phyloP scores from a whole-genome alignment of 345 rosid genomes.

The Arabis alpina region DNA sequence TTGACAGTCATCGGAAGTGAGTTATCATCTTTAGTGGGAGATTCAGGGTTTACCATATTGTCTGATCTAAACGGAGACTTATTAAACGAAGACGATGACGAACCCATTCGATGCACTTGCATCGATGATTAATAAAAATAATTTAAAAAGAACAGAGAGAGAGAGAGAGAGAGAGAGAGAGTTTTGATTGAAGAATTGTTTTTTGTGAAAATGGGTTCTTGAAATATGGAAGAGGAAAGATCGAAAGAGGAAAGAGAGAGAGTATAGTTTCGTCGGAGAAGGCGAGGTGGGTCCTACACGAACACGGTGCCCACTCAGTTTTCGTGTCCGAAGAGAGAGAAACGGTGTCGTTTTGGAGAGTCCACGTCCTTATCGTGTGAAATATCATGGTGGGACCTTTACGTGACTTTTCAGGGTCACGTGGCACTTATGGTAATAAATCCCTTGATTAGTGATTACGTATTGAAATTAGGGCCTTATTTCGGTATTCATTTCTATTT shows the following conservation, averaged over 20 bases:
- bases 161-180: slow-evolving; percentile 23
- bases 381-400: slow-evolving; percentile 27
- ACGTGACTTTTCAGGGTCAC: background rate
- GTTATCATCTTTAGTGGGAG: slow-evolving; percentile 11
- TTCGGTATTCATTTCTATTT: too few relatives aligned
- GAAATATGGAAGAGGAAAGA: background rate
- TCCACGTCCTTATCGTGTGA: slow-evolving; percentile 34
- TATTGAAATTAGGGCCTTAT: background rate
- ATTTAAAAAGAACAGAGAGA: background rate
- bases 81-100: slow-evolving; percentile 38
- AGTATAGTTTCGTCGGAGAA: slow-evolving; percentile 30
- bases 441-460: background rate
- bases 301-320: slow-evolving; percentile 48
- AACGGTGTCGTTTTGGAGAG: slow-evolving; percentile 29
- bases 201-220: background rate
- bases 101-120: slow-evolving; percentile 33
- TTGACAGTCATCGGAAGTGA: slow-evolving; percentile 9
- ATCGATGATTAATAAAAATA: background rate
- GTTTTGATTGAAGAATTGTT: background rate
- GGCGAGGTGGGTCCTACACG: slow-evolving; percentile 39
- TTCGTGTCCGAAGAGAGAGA: slow-evolving; percentile 3
- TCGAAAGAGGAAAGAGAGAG: background rate
- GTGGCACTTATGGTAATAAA: slow-evolving; percentile 7
- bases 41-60: slow-evolving; percentile 39
- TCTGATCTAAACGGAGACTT: slow-evolving; percentile 37